These are phyloP conservation scores for Phytophthora constricta DNA, from an alignment of 352 stramenopile genomes.

Conservation along the genomic window DNA sequence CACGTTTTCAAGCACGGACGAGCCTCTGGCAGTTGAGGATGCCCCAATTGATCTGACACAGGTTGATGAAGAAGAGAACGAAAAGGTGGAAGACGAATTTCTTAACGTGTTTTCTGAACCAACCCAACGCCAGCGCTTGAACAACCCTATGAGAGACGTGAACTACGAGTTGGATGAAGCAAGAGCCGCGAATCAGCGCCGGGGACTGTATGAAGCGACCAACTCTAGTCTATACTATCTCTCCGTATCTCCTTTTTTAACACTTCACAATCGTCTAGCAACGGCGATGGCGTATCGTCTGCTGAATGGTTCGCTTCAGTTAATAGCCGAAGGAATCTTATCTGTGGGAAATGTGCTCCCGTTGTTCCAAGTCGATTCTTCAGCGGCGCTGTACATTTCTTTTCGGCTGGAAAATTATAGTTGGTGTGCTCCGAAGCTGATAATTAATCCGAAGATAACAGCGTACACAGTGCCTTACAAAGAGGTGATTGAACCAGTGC, in stretches of 20 bases:
- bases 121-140: conserved; percentile 52
- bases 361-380: conserved; percentile 83
- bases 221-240: conserved; percentile 88
- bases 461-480: conserved; percentile 83
- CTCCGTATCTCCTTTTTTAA: conserved; percentile 84
- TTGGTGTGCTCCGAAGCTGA: conserved; percentile 80
- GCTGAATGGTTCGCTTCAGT: conserved; percentile 81
- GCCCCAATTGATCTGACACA: conserved; percentile 31
- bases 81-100: conserved; percentile 84
- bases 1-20: conserved; percentile 74
- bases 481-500: conserved; percentile 71
- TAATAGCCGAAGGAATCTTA: conserved; percentile 88
- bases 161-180: conserved; percentile 87
- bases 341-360: conserved; percentile 82
- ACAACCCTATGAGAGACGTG: conserved; percentile 67
- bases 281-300: conserved; percentile 85
- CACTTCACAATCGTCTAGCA: conserved; percentile 84
- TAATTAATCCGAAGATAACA: conserved; percentile 78
- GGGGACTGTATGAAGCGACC: conserved; percentile 82
- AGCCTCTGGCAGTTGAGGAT: conserved; percentile 35
- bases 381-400: conserved; percentile 74
- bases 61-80: conserved; percentile 64
- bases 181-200: conserved; percentile 72
- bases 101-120: conserved; percentile 74
- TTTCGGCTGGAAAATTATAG: conserved; percentile 91